These are phyloP conservation scores for Closterium sp. DNA, from an alignment of 139 green algal genomes.

Conservation along the genomic window DNA sequence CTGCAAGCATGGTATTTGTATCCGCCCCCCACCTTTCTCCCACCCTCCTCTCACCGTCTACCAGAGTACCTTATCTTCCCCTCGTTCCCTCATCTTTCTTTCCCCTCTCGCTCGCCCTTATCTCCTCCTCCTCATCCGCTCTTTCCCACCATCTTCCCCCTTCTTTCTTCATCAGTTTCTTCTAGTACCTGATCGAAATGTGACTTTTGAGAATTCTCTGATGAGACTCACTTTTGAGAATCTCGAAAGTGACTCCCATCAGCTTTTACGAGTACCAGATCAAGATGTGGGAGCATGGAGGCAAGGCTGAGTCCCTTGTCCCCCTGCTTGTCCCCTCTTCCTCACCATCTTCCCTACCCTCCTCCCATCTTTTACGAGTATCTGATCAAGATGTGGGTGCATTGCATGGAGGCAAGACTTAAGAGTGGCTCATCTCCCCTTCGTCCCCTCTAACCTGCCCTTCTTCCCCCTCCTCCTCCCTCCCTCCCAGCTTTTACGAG, in stretches of 20 bases:
- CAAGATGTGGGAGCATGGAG: constrained; percentile 58
- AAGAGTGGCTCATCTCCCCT: too few species aligned
- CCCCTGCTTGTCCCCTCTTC: neutral
- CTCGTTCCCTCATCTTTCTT: too few species aligned
- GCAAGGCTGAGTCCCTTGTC: too few species aligned
- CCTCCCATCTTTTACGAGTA: constrained; percentile 73
- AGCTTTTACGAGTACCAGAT: constrained; percentile 80
- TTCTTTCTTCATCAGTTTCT: too few species aligned
- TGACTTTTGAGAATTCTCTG: too few species aligned
- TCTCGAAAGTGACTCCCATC: too few species aligned
- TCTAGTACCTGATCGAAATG: too few species aligned
- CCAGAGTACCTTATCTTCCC: neutral
- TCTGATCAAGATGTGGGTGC: constrained; percentile 67
- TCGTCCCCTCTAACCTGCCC: neutral
- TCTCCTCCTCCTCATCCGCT: neutral
- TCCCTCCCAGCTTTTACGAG: constrained; percentile 68
- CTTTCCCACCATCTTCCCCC: neutral
- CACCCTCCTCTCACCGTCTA: too few species aligned
- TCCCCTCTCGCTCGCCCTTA: too few species aligned
- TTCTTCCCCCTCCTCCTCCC: neutral
- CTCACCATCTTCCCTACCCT: neutral
- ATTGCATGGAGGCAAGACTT: constrained; percentile 43
- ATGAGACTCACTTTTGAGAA: too few species aligned
- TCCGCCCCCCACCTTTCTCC: neutral
- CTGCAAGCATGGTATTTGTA: too few species aligned